These are phyloP conservation scores for Cercospora nicotianae DNA, from an alignment of 2,329 filamentous ascomycete genomes.

Conservation along the genomic window DNA sequence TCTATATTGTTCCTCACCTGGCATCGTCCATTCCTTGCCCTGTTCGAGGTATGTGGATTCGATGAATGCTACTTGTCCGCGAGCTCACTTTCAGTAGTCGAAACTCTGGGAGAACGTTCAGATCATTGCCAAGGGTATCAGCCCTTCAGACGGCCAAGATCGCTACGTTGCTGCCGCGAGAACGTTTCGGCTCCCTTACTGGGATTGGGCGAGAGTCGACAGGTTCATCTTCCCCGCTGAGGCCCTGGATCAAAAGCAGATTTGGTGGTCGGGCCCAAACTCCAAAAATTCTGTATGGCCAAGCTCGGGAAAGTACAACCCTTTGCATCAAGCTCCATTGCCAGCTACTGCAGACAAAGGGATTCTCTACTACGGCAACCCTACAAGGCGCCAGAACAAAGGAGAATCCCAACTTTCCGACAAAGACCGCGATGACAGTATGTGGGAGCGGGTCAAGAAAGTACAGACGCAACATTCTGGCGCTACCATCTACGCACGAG, in stretches of 20 bases:
- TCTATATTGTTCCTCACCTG: neutral
- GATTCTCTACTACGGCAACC: neutral
- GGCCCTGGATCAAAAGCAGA: neutral
- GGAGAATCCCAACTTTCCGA: neutral
- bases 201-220: neutral
- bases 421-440: neutral
- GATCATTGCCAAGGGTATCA: neutral
- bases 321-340: neutral
- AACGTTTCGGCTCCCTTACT: neutral
- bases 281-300: neutral
- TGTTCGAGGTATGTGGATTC: neutral
- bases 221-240: neutral
- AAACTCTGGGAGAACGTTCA: neutral
- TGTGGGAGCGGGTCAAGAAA: neutral
- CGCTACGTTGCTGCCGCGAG: neutral
- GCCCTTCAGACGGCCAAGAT: neutral
- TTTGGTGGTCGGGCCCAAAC: neutral
- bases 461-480: neutral
- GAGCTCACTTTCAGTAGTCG: neutral
- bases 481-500: neutral
- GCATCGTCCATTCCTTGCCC: neutral
- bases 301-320: conserved; percentile 3
- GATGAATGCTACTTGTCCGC: neutral
- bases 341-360: neutral
- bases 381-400: neutral